Evolutionary conservation across 179 eudicot species (phyloP).

Genomic region (Carnegiea gigantea): DNA sequence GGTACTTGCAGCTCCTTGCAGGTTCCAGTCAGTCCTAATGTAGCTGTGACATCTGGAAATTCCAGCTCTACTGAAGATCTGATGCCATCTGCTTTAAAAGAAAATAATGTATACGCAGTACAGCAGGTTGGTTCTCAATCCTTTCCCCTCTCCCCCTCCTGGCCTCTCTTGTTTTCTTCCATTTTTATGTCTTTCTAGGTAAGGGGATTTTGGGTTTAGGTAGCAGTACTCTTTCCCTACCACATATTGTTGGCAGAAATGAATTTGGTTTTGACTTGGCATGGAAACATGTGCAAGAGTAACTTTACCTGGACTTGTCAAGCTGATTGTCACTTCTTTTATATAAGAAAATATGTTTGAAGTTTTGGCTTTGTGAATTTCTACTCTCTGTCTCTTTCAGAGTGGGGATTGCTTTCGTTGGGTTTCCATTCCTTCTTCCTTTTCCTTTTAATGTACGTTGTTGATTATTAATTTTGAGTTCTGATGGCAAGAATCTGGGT

Average conservation of each 20-base stretch:
- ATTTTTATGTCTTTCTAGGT: background rate
- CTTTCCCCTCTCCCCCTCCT: background rate
- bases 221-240: background rate
- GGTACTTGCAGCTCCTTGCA: conserved; percentile 40
- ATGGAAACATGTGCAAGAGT: background rate
- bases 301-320: no score
- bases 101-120: conserved; percentile 41
- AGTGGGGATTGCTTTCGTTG: background rate
- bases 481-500: background rate
- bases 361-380: no score
- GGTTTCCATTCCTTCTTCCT: background rate
- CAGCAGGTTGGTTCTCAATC: conserved; percentile 52
- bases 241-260: background rate
- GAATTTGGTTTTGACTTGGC: background rate
- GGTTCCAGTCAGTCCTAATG: conserved; percentile 34
- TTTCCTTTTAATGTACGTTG: background rate
- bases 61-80: conserved; percentile 46
- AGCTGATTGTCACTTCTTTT: no score
- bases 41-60: conserved; percentile 38
- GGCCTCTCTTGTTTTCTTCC: background rate
- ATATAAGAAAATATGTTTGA: no score
- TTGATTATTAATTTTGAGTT: background rate
- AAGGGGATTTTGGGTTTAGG: background rate
- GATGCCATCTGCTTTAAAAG: conserved; percentile 45
- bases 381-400: no score